Base-by-base conservation (phyloP, 2,329 filamentous ascomycete species). In the Aspergillus sp. region DNA sequence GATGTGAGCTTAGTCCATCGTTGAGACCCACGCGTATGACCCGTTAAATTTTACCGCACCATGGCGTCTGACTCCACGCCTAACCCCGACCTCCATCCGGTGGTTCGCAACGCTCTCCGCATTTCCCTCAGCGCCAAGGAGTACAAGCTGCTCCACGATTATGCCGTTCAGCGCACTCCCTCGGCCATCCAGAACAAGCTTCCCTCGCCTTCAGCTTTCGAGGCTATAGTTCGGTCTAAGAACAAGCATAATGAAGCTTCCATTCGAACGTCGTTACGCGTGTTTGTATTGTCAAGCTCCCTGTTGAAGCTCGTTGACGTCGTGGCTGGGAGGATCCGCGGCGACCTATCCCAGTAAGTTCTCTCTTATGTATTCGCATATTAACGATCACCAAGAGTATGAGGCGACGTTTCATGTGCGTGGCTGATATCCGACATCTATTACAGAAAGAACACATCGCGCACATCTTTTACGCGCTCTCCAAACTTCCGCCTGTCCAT, bases 101-200 rank as follows among this genome's bases (percentile, higher is more conserved):
- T 96, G 64, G 83, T 96, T 59, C 90, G 91, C 76, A 96, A 95
- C 75, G 88, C 91, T 47, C 83, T 97, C 61, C 89, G 92, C 66
- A 93, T 96, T 77, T 95, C 90, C 60, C 76, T 88, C 56, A 92
- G 93, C 72, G 88, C 91, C 44, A 87, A 89, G 75, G 93, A 97
- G 75, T 97, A 97, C 77, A 88, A 91, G 66, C 81, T 89, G 1
- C 84, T 97, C 17, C 92, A 96, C 76, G 88, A 89, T 71, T 92
- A 93, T 72, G 84, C 96, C 56, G 83, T 95, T 54, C 92, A 90
- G 62, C 87, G 89, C 50, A 89, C 90, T 5, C 73, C 74, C 36
- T 77, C 81, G 79, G 76, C 83, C 69, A 75, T 90, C 71, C 77
- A 85, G 79, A 83, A 81, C 63, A 80, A 78, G 63, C 75, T 83